Base-by-base conservation (phyloP, 2,329 filamentous ascomycete species). In the Diaporthe caulivora region DNA sequence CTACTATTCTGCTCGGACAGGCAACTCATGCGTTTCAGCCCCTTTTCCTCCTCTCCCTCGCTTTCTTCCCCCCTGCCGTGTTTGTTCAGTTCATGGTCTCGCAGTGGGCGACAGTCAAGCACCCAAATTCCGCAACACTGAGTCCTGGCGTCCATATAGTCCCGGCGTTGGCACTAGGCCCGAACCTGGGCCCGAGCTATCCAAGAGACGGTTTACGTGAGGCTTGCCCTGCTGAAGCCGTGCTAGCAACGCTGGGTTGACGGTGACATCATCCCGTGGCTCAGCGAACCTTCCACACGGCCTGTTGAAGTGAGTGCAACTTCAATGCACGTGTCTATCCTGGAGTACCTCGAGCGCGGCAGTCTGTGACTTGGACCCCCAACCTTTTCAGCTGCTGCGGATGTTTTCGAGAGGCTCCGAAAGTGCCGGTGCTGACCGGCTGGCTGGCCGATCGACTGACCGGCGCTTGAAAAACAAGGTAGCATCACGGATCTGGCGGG, bases 1-100 rank as follows among this genome's bases (percentile, higher is more conserved):
- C 55, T 34, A 57, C 31, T n/a, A n/a, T n/a, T n/a, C 44, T 68
- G 44, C 60, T 71, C n/a, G 55, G 40, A 29, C 29, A 68, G 44
- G 55, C 67, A 54, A 55, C 68, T 53, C 2, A 15, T 17, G 49
- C 17, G 69, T 72, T 72, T 74, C 72, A 72, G 53, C 62, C 70
- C 72, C 70, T 57, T 70, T 64, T 64, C 40, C 29, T 13, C 17
- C 7, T 34, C 10, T 15, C 17, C 40, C n/a, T n/a, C n/a, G n/a
- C n/a, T 55, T 34, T 29, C 44, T 57, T 55, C 54, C 40, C 17
- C 42, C 18, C 9, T 29, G 29, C 15, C 34, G 55, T 4, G 44
- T 29, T 21, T 26, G 10, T 2, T n/a, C 29, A 26, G 18, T 47
- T 8, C 24, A 62, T 40, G 47, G 24, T 31, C 15, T 31, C 51